Base-by-base conservation (phyloP, 148 eudicot species). In the Camellia lanceoleosa region DNA sequence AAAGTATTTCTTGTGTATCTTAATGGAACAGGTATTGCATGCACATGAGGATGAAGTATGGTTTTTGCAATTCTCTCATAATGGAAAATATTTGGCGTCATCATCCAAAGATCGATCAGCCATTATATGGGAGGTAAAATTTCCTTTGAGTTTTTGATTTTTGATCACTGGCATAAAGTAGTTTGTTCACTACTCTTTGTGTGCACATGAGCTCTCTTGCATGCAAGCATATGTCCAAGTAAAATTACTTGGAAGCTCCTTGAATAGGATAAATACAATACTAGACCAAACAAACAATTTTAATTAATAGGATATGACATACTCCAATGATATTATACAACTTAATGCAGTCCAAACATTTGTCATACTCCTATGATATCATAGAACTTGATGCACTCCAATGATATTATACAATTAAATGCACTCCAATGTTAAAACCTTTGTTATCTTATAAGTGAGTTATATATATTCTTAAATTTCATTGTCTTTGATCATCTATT, bases 101-200 rank as follows among this genome's bases (percentile, higher is more conserved):
- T 90, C 97, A 56, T 92, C 98, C 72, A 89, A 80, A 74, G 98
- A 94, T 85, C 79, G 78, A 60, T 84, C 88, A 71, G 91, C 92
- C 77, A 83, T 91, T 79, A 88, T 94, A 75, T 94, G 98, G 98
- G 93, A 94, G 97, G 97, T 94, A 88, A 79, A 46, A 46, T 76
- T 67, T 30, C 47, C 47, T 51, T 3, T 61, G n/a, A 41, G 30
- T 18, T 38, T 68, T n/a, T 7, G 7, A 10, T 42, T n/a, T 70
- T 38, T 56, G 58, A 23, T 49, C 11, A 1, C 38, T 49, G 42
- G 52, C 9, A 59, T 11, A 13, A 13, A 59, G 62, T 8, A 3
- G 69, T 66, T 23, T 4, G 12, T 46, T 68, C 51, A 68, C 18
- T 68, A 14, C 11, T 7, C 10, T 6, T 3, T 44, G 23, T 46